phyloP scores from a whole-genome alignment of 495 filamentous ascomycete species.

The Podospora australis region DNA sequence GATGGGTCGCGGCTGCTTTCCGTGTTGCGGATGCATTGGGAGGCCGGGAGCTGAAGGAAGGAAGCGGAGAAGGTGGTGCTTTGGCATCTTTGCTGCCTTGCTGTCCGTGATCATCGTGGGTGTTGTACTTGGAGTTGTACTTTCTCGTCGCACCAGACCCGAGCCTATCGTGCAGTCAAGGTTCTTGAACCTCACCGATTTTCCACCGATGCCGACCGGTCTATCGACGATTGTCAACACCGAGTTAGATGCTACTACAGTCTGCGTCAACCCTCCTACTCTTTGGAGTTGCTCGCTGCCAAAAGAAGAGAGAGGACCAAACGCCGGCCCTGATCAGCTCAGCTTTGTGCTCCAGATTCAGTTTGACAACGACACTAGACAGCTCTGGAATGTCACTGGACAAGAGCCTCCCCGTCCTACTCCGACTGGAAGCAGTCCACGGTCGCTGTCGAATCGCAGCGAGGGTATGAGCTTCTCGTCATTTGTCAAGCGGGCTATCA shows the following conservation, averaged over 20 bases:
- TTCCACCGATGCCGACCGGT: conserved; percentile 79
- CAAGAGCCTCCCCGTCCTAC: conserved; percentile 25
- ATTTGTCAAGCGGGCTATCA: conserved; percentile 7
- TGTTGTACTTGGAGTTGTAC: conserved; percentile 52
- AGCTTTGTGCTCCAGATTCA: conserved; percentile 75
- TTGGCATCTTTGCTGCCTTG: conserved; percentile 46
- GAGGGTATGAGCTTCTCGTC: conserved; percentile 6
- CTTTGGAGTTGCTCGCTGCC: conserved; percentile 81
- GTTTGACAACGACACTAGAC: conserved; percentile 63
- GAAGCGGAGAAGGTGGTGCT: conserved; percentile 55
- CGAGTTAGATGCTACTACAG: conserved; percentile 48
- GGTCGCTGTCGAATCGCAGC: conserved; percentile 5
- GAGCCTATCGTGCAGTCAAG: conserved; percentile 28
- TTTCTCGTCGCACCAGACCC: conserved; percentile 44
- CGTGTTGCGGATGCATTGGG: conserved; percentile 55
- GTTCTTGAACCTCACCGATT: conserved; percentile 80
- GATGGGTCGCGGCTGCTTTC: conserved; percentile 52
- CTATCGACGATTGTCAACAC: conserved; percentile 68
- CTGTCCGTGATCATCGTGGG: conserved; percentile 54
- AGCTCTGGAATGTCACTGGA: conserved; percentile 35
- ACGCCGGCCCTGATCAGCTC: conserved; percentile 54
- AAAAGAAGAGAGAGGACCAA: conserved; percentile 59
- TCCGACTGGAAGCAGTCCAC: conserved; percentile 1
- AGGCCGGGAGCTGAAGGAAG: conserved; percentile 56
- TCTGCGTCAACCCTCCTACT: conserved; percentile 61